phyloP scores from a whole-genome alignment of 2,329 filamentous ascomycete genomes.

The Coniosporium tulheliwenetii region DNA sequence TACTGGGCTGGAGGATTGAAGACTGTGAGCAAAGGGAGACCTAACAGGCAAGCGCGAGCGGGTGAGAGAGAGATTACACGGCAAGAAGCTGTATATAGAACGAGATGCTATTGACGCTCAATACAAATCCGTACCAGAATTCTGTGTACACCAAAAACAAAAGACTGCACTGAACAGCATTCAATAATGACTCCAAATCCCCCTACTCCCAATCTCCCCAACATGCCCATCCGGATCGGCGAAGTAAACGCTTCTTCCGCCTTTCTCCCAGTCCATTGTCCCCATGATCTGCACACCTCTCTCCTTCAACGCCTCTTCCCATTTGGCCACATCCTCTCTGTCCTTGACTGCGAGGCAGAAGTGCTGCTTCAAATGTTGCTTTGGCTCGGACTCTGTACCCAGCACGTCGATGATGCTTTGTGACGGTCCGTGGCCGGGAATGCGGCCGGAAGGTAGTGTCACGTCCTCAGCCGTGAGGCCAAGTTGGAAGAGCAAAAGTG shows the following conservation, averaged over 20 bases:
- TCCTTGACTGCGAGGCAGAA: constrained; percentile 13
- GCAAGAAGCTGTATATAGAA: no score
- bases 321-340: constrained; percentile 10
- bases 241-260: constrained; percentile 16
- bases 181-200: constrained; percentile 14
- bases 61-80: no score
- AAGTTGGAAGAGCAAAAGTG: constrained; percentile 3
- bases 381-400: constrained; percentile 2
- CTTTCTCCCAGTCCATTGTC: constrained; percentile 12
- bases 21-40: no score
- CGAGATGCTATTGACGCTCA: no score
- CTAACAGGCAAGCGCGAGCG: no score
- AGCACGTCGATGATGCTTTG: not conserved
- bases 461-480: constrained; percentile 1
- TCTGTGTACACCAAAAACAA: no score
- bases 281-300: constrained; percentile 9
- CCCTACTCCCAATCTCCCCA: constrained; percentile 14
- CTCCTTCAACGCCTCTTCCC: constrained; percentile 12
- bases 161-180: not conserved
- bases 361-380: constrained; percentile 15
- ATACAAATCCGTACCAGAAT: no score
- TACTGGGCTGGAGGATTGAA: no score
- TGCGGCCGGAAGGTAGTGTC: not conserved
- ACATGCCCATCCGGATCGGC: constrained; percentile 15
- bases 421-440: constrained; percentile 1